These are phyloP conservation scores for Solanum appendiculatum DNA, from an alignment of 257 asterid genomes.

Conservation along the genomic window DNA sequence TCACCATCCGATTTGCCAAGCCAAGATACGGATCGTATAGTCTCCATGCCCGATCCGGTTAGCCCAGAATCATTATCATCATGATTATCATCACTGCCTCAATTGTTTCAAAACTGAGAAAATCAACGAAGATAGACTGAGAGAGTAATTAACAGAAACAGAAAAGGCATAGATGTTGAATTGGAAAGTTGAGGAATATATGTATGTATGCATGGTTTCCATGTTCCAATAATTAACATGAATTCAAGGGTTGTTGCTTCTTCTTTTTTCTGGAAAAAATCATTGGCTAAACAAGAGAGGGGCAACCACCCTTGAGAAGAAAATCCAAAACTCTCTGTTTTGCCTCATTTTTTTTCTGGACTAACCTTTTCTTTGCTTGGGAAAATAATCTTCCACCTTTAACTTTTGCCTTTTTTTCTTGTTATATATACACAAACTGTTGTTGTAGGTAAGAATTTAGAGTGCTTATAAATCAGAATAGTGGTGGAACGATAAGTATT, in stretches of 20 bases:
- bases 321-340: neutral
- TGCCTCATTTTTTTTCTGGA: neutral
- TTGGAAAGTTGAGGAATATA: neutral
- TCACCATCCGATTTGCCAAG: conserved; percentile 8
- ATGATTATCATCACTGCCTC: neutral
- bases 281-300: conserved; percentile 24
- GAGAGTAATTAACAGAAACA: neutral
- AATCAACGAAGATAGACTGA: neutral
- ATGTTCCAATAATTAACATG: neutral
- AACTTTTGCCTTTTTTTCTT: neutral
- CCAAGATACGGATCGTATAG: conserved; percentile 13
- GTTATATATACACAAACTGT: neutral
- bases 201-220: neutral
- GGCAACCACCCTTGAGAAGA: conserved; percentile 40
- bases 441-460: neutral
- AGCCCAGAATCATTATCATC: neutral
- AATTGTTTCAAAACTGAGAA: neutral
- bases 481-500: no score
- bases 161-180: neutral
- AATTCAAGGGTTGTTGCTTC: neutral
- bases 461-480: no score
- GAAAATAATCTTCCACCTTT: neutral
- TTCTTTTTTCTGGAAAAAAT: neutral
- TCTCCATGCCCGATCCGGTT: neutral
- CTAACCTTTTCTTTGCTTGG: neutral